A percentile compares a stretch with the other conserved stretches of the same genome.
phyloP scores from a whole-genome alignment of 1,139 yeast genomes.

The Taphrina communis region DNA sequence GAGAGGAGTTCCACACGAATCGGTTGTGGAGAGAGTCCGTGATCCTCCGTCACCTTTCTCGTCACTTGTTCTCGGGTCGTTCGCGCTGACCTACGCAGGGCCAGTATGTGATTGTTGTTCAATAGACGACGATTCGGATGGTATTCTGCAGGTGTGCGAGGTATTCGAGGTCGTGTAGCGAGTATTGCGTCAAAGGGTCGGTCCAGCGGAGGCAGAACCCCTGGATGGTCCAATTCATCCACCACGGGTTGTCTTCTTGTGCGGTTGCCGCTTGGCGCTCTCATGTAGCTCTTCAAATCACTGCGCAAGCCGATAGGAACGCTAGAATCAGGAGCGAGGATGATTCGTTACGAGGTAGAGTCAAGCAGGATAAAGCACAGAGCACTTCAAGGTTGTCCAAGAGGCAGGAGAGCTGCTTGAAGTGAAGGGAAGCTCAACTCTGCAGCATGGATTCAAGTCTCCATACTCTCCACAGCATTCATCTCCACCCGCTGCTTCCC shows the following conservation, averaged over 20 bases:
- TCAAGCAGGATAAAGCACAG: no score
- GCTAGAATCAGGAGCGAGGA: background rate
- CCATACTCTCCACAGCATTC: no score
- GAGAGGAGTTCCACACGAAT: conserved; percentile 30
- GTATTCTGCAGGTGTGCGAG: conserved; percentile 1
- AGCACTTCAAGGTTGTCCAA: no score
- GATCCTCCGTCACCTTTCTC: conserved; percentile 15
- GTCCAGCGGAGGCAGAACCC: conserved; percentile 25
- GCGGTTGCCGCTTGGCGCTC: conserved; percentile 20
- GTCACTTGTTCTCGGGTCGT: background rate
- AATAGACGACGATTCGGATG: conserved; percentile 14
- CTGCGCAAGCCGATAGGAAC: background rate
- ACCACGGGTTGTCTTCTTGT: conserved; percentile 13
- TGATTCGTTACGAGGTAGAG: no score
- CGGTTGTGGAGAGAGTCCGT: conserved; percentile 19
- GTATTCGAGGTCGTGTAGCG: conserved; percentile 4
- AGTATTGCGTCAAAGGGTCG: conserved; percentile 23
- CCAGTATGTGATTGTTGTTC: background rate
- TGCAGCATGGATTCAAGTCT: no score
- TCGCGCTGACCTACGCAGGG: conserved; percentile 9
- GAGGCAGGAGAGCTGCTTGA: no score
- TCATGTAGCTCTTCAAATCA: background rate
- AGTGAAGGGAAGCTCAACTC: no score
- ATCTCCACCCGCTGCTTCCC: no score
- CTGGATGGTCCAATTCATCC: conserved; percentile 23